A percentile compares a stretch with the other conserved stretches of the same genome.
Evolutionary conservation across 305 asterid genomes (phyloP).

Genomic region (Ilex paraguariensis): DNA sequence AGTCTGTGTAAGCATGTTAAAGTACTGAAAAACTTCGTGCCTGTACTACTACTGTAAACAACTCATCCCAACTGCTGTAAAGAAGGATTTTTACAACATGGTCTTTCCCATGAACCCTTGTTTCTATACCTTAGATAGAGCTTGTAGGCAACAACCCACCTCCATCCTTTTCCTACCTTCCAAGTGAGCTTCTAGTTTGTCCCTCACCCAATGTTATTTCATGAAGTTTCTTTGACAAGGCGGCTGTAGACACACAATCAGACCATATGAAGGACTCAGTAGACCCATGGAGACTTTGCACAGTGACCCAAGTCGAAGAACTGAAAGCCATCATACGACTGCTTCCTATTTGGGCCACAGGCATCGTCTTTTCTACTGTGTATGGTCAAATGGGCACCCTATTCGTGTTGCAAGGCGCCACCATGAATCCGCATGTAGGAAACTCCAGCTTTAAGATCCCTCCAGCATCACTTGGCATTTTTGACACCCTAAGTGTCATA

Average conservation of each 20-base stretch:
- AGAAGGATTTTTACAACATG: too few relatives aligned
- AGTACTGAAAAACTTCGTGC: too few relatives aligned
- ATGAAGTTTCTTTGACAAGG: conserved; percentile 25
- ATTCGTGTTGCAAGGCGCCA: conserved; percentile 18
- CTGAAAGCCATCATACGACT: conserved; percentile 16
- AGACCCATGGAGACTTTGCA: conserved; percentile 20
- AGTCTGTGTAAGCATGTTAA: too few relatives aligned
- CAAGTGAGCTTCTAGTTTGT: too few relatives aligned
- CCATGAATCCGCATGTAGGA: conserved; percentile 16
- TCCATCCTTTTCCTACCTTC: too few relatives aligned
- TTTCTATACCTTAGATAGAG: too few relatives aligned
- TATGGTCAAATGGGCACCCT: conserved; percentile 25
- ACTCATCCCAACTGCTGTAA: too few relatives aligned
- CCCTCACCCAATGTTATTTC: too few relatives aligned
- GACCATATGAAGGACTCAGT: conserved; percentile 11
- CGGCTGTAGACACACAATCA: conserved; percentile 19
- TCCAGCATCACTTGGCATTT: conserved; percentile 16
- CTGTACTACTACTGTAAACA: too few relatives aligned
- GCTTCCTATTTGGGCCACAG: conserved; percentile 29
- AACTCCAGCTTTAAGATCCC: conserved; percentile 21
- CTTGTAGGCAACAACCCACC: too few relatives aligned
- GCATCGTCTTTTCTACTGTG: conserved; percentile 17
- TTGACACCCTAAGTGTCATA: conserved; percentile 32
- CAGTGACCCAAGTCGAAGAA: conserved; percentile 25
- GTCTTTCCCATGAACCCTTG: too few relatives aligned